A percentile compares a stretch with the other conserved stretches of the same genome.
Conservation (phyloP, 1,284 basidiomycete genomes). For the Sparassis latifolia region DNA sequence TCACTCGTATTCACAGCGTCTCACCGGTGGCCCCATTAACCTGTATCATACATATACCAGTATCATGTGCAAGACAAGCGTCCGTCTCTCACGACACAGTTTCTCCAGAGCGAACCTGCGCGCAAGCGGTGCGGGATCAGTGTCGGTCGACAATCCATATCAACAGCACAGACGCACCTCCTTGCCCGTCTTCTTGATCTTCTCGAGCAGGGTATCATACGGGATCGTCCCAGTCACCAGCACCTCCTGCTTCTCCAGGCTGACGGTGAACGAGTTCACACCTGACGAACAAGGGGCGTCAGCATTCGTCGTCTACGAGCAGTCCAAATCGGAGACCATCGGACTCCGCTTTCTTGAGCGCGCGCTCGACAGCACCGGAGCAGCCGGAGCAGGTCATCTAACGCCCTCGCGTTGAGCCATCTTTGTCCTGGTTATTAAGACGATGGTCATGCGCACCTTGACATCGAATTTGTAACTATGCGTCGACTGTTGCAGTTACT, state of each 20-base stretch:
- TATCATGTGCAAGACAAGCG: too few species aligned
- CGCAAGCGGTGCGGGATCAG: neutral
- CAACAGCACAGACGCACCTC: conserved; percentile 36
- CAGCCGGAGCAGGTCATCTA: conserved; percentile 84
- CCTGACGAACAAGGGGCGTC: conserved; percentile 24
- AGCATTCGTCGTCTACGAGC: neutral
- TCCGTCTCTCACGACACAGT: conserved; percentile 21
- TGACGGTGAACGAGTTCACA: conserved; percentile 52
- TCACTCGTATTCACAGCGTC: too few species aligned
- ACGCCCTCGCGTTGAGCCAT: conserved; percentile 8
- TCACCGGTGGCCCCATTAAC: too few species aligned
- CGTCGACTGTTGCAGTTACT: conserved; percentile 17
- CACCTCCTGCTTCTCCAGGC: conserved; percentile 67
- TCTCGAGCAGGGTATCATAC: conserved; percentile 65
- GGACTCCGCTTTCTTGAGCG: conserved; percentile 59
- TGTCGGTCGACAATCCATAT: too few species aligned
- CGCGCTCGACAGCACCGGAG: conserved; percentile 72
- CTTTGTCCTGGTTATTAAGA: conserved; percentile 3
- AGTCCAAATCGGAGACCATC: conserved; percentile 2
- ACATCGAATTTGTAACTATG: conserved; percentile 35
- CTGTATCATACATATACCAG: too few species aligned
- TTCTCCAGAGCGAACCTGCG: conserved; percentile 34
- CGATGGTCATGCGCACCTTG: conserved; percentile 22
- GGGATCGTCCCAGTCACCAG: conserved; percentile 54
- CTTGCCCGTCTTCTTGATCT: conserved; percentile 87